A percentile compares a stretch with the other conserved stretches of the same genome.
These are phyloP conservation scores for Clarireedia homoeocarpa DNA, from an alignment of 2,329 filamentous ascomycete genomes.

Conservation along the genomic window DNA sequence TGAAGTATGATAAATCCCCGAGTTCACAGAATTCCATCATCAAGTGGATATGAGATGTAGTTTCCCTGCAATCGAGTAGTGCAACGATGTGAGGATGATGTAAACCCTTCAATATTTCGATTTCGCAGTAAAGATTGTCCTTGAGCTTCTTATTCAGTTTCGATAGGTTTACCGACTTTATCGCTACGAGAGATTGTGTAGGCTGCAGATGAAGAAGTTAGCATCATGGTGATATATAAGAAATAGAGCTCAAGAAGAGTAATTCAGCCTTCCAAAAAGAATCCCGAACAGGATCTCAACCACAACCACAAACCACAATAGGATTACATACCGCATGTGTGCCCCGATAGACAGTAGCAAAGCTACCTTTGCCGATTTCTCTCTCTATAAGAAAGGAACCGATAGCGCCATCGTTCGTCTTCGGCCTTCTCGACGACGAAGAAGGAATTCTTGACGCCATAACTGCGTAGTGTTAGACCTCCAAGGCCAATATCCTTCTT, in stretches of 20 bases:
- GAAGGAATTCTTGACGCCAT: conserved; percentile 36
- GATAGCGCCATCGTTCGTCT: conserved; percentile 46
- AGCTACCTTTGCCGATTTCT: conserved; percentile 95
- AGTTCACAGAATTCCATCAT: conserved; percentile 99
- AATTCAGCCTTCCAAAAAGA: neutral
- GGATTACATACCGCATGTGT: conserved; percentile 64
- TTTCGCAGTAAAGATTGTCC: conserved; percentile 92
- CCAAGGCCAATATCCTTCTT: conserved; percentile 5
- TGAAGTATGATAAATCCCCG: conserved; percentile 89
- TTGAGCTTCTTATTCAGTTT: conserved; percentile 94
- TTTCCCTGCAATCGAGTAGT: conserved; percentile 89
- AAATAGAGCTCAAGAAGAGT: neutral
- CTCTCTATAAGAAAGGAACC: conserved; percentile 69
- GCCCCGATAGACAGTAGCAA: conserved; percentile 88
- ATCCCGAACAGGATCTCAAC: neutral
- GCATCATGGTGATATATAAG: conserved; percentile 13
- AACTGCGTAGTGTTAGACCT: conserved; percentile 15
- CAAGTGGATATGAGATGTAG: conserved; percentile 81
- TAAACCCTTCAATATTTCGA: conserved; percentile 86
- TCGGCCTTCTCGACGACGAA: conserved; percentile 32
- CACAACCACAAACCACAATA: neutral
- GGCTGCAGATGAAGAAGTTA: conserved; percentile 43
- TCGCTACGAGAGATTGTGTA: conserved; percentile 75
- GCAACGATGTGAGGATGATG: conserved; percentile 96
- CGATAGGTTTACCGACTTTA: conserved; percentile 89